These are phyloP conservation scores for Penicillium canescens DNA, from an alignment of 495 filamentous ascomycete genomes.

Conservation along the genomic window DNA sequence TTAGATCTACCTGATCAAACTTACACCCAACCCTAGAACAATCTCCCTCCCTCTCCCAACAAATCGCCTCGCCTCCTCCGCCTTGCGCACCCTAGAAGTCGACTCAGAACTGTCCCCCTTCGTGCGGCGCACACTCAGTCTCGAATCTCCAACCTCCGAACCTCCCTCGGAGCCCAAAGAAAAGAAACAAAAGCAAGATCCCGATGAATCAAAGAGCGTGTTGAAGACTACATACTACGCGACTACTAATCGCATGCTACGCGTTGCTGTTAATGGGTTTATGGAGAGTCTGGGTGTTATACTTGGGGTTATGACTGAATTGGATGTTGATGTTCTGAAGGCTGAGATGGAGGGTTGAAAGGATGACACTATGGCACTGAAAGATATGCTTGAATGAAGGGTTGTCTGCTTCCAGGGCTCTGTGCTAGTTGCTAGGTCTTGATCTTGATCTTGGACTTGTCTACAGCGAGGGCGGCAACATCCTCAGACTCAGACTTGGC, in stretches of 20 bases:
- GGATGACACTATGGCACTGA: too few relatives aligned
- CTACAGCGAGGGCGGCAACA: too few relatives aligned
- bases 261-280: slow-evolving; percentile 97
- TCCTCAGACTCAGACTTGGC: too few relatives aligned
- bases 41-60: slow-evolving; percentile 84
- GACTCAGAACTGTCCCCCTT: slow-evolving; percentile 85
- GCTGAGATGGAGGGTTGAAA: slow-evolving; percentile 31
- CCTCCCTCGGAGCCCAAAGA: slow-evolving; percentile 21
- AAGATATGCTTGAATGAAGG: too few relatives aligned
- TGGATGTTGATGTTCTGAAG: slow-evolving; percentile 80
- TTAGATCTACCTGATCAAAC: background rate
- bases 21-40: slow-evolving; percentile 48
- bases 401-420: background rate
- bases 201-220: slow-evolving; percentile 51
- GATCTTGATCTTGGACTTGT: too few relatives aligned
- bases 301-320: slow-evolving; percentile 80
- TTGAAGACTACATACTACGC: slow-evolving; percentile 79
- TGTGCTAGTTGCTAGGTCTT: background rate
- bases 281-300: slow-evolving; percentile 87
- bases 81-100: slow-evolving; percentile 74
- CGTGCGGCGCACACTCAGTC: slow-evolving; percentile 70
- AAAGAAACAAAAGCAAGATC: slow-evolving; percentile 28
- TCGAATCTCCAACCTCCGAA: slow-evolving; percentile 37
- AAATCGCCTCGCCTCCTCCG: slow-evolving; percentile 72
- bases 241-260: slow-evolving; percentile 92